Percentiles rank a stretch among this genome's conserved stretches.
These are phyloP conservation scores for Fragaria ananassa DNA, from an alignment of 306 rosid genomes.

Conservation along the genomic window DNA sequence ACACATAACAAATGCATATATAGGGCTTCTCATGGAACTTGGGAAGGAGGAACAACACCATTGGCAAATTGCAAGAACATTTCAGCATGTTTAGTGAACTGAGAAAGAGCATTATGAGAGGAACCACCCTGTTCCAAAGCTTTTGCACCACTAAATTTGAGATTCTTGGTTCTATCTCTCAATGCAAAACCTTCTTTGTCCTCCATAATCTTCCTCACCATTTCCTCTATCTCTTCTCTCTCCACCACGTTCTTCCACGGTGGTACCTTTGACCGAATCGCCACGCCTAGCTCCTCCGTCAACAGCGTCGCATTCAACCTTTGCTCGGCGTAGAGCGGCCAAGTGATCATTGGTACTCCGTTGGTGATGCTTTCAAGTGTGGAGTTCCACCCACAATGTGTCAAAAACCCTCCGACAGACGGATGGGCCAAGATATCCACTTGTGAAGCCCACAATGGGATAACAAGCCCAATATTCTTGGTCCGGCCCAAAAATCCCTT, in stretches of 20 bases:
- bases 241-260: constrained; percentile 12
- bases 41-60: neutral
- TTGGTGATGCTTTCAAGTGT: constrained; percentile 38
- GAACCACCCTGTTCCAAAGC: constrained; percentile 32
- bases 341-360: constrained; percentile 42
- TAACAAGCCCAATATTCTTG: constrained; percentile 10
- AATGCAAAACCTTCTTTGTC: constrained; percentile 25
- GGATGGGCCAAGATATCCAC: constrained; percentile 31
- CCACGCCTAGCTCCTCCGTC: constrained; percentile 39
- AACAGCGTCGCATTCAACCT: constrained; percentile 41
- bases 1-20: too few relatives aligned
- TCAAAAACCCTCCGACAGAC: constrained; percentile 35
- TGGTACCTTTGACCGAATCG: neutral
- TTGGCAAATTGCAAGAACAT: neutral
- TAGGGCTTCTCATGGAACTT: neutral
- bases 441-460: constrained; percentile 47
- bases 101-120: constrained; percentile 29
- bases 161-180: constrained; percentile 26
- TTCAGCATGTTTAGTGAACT: neutral
- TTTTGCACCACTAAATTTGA: constrained; percentile 19
- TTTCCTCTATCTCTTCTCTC: constrained; percentile 31
- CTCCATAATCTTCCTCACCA: constrained; percentile 45
- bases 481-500: constrained; percentile 46
- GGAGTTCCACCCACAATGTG: constrained; percentile 57
- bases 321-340: constrained; percentile 60